Conservation (phyloP, 768 basidiomycete genomes). For the Podaxis carcinomalis region DNA sequence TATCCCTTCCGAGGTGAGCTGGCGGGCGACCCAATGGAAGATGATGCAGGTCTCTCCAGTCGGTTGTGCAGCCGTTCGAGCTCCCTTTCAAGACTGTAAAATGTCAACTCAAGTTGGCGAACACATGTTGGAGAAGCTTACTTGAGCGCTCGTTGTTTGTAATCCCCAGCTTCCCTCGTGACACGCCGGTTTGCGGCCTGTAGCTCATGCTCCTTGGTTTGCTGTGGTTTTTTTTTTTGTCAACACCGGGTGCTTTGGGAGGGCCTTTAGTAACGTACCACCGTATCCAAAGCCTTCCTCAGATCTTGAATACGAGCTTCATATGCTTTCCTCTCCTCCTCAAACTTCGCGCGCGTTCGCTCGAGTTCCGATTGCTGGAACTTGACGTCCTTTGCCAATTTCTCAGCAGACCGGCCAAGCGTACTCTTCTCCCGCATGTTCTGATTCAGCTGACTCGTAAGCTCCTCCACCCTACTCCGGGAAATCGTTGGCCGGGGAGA, state of each 20-base stretch:
- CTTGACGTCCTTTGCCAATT: conserved; percentile 44
- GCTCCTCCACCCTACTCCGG: conserved; percentile 67
- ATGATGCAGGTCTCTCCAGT: conserved; percentile 17
- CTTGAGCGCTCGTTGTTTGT: conserved; percentile 67
- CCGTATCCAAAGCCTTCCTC: conserved; percentile 54
- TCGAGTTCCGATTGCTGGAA: conserved; percentile 58
- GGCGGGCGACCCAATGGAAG: conserved; percentile 4
- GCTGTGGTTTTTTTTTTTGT: conserved; percentile 32
- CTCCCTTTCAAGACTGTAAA: conserved; percentile 23
- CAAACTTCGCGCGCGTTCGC: conserved; percentile 54
- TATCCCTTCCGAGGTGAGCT: conserved; percentile 7
- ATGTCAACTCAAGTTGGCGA: background rate
- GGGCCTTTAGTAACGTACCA: conserved; percentile 39
- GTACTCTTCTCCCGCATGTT: conserved; percentile 42
- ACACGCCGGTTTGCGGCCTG: conserved; percentile 71
- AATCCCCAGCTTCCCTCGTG: conserved; percentile 72
- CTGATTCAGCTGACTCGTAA: conserved; percentile 55
- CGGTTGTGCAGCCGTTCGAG: conserved; percentile 22
- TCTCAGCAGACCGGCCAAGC: conserved; percentile 39
- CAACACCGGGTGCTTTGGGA: conserved; percentile 9
- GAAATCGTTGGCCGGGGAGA: conserved; percentile 55
- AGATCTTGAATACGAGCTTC: conserved; percentile 55
- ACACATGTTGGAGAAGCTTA: conserved; percentile 26
- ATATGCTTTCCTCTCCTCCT: conserved; percentile 59
- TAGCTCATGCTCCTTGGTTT: conserved; percentile 65